Evolutionary conservation across 257 asterid species (phyloP), one percentile per base, ranked within the genome.

Genomic region (Ajuga chamaepitys): DNA sequence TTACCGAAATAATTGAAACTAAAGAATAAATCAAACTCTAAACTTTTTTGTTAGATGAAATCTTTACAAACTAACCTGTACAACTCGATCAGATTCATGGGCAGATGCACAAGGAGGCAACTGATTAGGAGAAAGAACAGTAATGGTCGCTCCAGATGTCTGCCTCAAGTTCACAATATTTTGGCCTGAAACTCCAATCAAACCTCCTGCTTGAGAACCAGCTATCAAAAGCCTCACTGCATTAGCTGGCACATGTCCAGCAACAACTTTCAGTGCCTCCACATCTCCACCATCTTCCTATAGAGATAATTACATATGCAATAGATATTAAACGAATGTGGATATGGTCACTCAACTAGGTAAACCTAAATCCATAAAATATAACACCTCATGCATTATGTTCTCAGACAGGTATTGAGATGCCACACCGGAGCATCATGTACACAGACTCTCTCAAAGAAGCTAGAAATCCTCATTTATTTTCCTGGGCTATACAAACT

Each of bases 71-170:
- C 81, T 64, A 62, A 94, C 99, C 96, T 94, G 98, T 34, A 88
- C 96, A 70, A 90, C 93, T 72, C 96, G 89, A 74, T 88, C 99
- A 44, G 98, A 83, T 77, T 94, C 99, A 66, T 88, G 92, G 14
- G 93, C 92, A 40, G 98, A 86, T 44, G 99, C 99, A 83, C 96
- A 90, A 22, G 95, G 84, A 68, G 99, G 96, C 73, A 94, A 58
- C 81, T 94, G 97, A 70, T 78, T 86, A 65, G 91, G 95, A 68
- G 96, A 83, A 72, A 83, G 93, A 82, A 94, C 88, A n/a, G 88
- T 73, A 65, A 94, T 81, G 47, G 78, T 74, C 58, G 96, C 95
- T 64, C 93, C 98, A 1, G 98, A 88, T 32, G 87, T 73, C 77
- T 74, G 86, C 81, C 99, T 88, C 79, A 94, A 75, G 64, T 76